Evolutionary conservation across 352 stramenopile species (phyloP), one percentile per base, ranked within the genome.

Genomic region (Phytopythium montanum): DNA sequence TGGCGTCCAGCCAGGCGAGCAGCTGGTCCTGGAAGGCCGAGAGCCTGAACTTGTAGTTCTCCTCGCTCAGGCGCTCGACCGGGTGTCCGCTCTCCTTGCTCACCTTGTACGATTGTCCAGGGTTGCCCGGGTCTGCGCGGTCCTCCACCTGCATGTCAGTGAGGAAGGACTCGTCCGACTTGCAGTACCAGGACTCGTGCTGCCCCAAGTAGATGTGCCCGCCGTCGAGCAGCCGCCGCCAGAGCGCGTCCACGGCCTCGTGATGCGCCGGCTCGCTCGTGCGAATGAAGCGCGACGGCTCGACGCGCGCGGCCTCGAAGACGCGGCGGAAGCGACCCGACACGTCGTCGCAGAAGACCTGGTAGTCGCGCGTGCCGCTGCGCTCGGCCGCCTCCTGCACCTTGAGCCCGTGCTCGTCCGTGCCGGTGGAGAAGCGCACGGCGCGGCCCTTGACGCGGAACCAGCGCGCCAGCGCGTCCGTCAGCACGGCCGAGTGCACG

Each of bases 1-100:
- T 76, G 41, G 66, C 69, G 56, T 94, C 86, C 53, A 97, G 75
- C 85, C 88, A 98, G 46, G 93, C 68, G 25, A 99, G 72, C 48
- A 99, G 72, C 65, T 73, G 72, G 25, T 98, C 79, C 69, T 98
- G 76, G 71, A 98, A 99, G 10, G 85, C 84, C 26, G 88, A 98
- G 23, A 99, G 81, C 60, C 86, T 81, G 67, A 99, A 99, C 73
- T 99, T 99, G 86, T 99, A 99, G 59, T 97, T 99, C 55, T 97
- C 81, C 76, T 99, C 98, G 60, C 97, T 87, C 25, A 99, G 70
- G 85, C 96, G 98, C 65, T 97, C 84, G 2, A 99, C 97, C 29
- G 57, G 56, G 59, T 97, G 87, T 85, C 94, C 63, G 83, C 95
- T 88, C 74, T 98, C 71, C 77, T 96, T 74, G 68, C 91, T 83